Base-by-base conservation (phyloP, 257 asterid genomes). In the Cruciata laevipes region DNA sequence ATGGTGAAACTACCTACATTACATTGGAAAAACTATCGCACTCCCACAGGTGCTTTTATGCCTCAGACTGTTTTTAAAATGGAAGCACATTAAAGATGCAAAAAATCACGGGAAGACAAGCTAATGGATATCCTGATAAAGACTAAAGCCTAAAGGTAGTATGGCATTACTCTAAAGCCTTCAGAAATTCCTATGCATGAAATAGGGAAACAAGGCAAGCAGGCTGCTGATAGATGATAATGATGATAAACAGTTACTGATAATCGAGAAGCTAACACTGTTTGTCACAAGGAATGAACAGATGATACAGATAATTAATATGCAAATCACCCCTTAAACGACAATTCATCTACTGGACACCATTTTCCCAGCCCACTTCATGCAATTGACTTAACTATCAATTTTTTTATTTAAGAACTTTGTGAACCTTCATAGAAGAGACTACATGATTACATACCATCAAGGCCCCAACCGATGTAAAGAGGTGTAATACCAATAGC, bases 401-500 rank as follows among this genome's bases (percentile, higher is more conserved):
- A 32, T 62, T 60, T 20, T 17, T 30, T 49, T 20, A n/a, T 12
- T 33, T 23, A 4, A 69, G 47, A 21, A 5, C n/a, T 61, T 70
- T 4, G 27, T 70, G 37, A 51, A 40, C 21, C 33, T 61, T 20
- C 13, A 33, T 13, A 2, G 21, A 18, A 70, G 11, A 18, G 16
- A 74, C 31, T 21, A 44, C 2, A 63, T 63, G 27, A 30, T 35
- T 61, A 49, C 83, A 20, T 86, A 94, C 99, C 99, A 84, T 94
- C 99, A 73, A 89, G 96, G 60, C 99, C 98, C 99, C 99, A 90
- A 44, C 99, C 99, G 30, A 90, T 61, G 80, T 94, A 94, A 78
- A 94, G 98, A 61, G 99, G 98, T 51, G 98, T 89, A 75, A 94
- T 94, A 53, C 99, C 99, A 78, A 94, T 90, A 73, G 98, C 96